phyloP scores from a whole-genome alignment of 1,139 yeast genomes.

The Pneumocystis sp. region DNA sequence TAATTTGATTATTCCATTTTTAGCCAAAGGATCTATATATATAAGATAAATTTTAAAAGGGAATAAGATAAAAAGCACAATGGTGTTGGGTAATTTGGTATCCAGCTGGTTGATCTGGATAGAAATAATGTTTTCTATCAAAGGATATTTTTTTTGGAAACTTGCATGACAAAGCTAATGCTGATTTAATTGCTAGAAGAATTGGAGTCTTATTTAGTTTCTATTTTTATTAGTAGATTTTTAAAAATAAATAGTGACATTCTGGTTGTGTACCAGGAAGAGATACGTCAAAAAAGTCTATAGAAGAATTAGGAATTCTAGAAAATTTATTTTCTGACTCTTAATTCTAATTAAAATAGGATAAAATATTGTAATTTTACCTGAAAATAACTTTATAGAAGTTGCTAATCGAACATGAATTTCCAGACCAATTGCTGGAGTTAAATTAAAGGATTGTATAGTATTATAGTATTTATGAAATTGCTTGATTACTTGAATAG shows the following conservation, averaged over 20 bases:
- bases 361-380: constrained; percentile 26
- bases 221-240: constrained; percentile 6
- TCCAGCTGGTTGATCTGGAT: constrained; percentile 92
- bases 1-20: constrained; percentile 32
- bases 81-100: constrained; percentile 89
- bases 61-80: constrained; percentile 11
- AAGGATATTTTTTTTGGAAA: constrained; percentile 48
- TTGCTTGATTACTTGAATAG: not conserved
- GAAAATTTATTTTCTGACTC: constrained; percentile 14
- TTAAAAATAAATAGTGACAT: constrained; percentile 5
- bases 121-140: constrained; percentile 90
- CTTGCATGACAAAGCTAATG: constrained; percentile 50
- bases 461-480: not conserved
- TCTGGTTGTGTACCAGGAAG: constrained; percentile 88
- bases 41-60: not conserved
- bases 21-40: constrained; percentile 48
- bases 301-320: constrained; percentile 46
- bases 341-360: constrained; percentile 25
- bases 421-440: constrained; percentile 47
- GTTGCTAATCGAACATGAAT: constrained; percentile 83
- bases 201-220: constrained; percentile 60
- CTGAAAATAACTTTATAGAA: constrained; percentile 56
- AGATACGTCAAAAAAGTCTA: constrained; percentile 71
- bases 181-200: constrained; percentile 54
- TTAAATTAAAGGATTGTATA: not conserved